These are phyloP conservation scores for Podospora pseudocomata DNA, from an alignment of 495 filamentous ascomycete genomes.

Conservation along the genomic window DNA sequence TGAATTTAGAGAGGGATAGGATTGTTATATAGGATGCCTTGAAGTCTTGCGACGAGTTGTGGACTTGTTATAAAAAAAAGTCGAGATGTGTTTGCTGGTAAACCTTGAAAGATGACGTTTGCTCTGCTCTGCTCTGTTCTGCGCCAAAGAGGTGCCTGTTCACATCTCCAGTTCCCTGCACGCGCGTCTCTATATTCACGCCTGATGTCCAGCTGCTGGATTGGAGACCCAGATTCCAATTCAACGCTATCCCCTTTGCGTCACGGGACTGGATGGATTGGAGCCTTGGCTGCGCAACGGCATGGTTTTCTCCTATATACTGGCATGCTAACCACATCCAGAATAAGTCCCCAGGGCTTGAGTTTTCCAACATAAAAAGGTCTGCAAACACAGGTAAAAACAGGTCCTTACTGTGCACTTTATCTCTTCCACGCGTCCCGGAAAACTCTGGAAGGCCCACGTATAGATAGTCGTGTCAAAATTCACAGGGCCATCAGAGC, in stretches of 20 bases:
- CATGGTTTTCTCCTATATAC: too few relatives aligned
- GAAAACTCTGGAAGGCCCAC: too few relatives aligned
- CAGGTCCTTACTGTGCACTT: too few relatives aligned
- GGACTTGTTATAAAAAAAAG: not conserved
- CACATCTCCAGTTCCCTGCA: not conserved
- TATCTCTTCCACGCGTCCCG: too few relatives aligned
- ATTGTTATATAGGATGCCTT: not conserved
- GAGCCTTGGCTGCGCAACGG: too few relatives aligned
- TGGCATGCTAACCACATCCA: too few relatives aligned
- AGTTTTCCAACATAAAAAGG: too few relatives aligned
- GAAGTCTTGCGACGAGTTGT: not conserved
- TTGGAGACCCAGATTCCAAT: not conserved
- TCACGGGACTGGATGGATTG: not conserved
- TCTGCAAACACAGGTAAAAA: too few relatives aligned
- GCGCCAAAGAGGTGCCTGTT: constrained; percentile 11
- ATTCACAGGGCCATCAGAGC: too few relatives aligned
- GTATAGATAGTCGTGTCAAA: too few relatives aligned
- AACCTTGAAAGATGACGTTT: constrained; percentile 18
- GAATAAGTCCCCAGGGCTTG: too few relatives aligned
- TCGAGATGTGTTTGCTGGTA: not conserved
- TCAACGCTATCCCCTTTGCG: not conserved
- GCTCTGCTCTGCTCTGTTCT: not conserved
- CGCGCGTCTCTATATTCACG: not conserved
- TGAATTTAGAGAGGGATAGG: not conserved
- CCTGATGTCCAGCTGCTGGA: not conserved